Evolutionary conservation across 371 early-diverging fungal species (phyloP).

Genomic region (Rhizopus stolonifer): DNA sequence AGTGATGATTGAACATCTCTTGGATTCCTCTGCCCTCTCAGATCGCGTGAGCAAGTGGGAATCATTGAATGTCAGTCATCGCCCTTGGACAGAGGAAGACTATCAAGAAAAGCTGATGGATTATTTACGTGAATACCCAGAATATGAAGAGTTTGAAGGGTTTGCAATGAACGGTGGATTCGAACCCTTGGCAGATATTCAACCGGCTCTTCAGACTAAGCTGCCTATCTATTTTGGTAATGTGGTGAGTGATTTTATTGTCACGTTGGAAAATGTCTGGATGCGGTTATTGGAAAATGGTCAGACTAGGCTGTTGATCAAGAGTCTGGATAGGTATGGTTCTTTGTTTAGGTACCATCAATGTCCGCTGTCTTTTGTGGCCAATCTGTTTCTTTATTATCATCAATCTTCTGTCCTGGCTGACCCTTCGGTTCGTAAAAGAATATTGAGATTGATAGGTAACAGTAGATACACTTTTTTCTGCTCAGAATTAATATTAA

Average conservation of each 20-base stretch:
- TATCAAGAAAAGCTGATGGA: slow-evolving; percentile 65
- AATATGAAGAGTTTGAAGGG: slow-evolving; percentile 75
- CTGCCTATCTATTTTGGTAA: slow-evolving; percentile 75
- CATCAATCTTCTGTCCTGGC: slow-evolving; percentile 60
- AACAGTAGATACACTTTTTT: no score
- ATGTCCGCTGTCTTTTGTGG: slow-evolving; percentile 67
- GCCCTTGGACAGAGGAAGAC: slow-evolving; percentile 75
- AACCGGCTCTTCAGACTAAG: slow-evolving; percentile 53
- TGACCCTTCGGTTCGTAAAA: slow-evolving; percentile 57
- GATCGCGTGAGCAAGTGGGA: slow-evolving; percentile 69
- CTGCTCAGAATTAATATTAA: not conserved
- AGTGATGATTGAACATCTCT: slow-evolving; percentile 54
- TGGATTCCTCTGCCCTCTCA: slow-evolving; percentile 61
- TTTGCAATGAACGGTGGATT: slow-evolving; percentile 50
- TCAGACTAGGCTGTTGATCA: slow-evolving; percentile 56
- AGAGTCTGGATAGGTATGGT: slow-evolving; percentile 67
- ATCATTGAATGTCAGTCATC: slow-evolving; percentile 58
- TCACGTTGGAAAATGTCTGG: slow-evolving; percentile 65
- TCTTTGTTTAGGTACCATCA: slow-evolving; percentile 70
- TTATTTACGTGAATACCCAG: slow-evolving; percentile 69
- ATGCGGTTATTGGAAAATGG: slow-evolving; percentile 70
- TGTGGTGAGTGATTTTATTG: slow-evolving; percentile 65
- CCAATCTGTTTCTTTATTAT: slow-evolving; percentile 68
- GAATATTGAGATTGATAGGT: slow-evolving; percentile 66
- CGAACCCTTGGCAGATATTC: slow-evolving; percentile 28